These are phyloP conservation scores for Globisporangium alternatum DNA, from an alignment of 352 stramenopile genomes.

Conservation along the genomic window DNA sequence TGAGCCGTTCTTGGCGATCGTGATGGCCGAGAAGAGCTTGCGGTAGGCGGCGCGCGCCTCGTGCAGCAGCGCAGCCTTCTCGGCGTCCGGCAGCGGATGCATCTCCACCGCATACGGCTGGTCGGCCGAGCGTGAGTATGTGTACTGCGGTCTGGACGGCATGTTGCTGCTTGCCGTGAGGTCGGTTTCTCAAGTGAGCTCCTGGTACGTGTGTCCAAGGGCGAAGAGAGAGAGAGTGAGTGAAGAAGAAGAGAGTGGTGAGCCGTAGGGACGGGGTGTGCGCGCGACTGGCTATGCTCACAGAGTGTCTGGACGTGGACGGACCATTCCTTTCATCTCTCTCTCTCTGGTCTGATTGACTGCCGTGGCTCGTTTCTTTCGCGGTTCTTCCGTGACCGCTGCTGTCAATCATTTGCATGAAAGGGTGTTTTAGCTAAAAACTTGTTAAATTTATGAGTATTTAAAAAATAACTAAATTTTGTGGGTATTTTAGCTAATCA, in stretches of 20 bases:
- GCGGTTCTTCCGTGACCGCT: no score
- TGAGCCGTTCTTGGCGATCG: constrained; percentile 25
- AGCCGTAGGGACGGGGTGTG: neutral
- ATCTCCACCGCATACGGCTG: constrained; percentile 51
- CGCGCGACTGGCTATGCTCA: no score
- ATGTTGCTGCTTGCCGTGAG: neutral
- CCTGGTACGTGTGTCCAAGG: neutral
- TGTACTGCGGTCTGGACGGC: constrained; percentile 25
- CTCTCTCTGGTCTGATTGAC: no score
- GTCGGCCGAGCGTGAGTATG: constrained; percentile 43
- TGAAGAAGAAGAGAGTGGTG: no score
- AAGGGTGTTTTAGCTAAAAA: no score
- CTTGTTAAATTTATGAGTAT: no score
- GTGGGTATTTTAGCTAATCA: no score
- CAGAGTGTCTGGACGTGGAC: no score
- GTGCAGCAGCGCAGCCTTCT: constrained; percentile 27
- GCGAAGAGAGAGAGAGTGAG: constrained; percentile 2
- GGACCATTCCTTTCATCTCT: no score
- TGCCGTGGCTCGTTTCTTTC: no score
- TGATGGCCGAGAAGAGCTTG: constrained; percentile 41
- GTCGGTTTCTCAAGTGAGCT: neutral
- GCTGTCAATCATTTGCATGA: no score
- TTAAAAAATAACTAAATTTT: no score
- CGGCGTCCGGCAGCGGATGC: constrained; percentile 30
- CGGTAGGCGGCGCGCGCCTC: constrained; percentile 32